Base-by-base conservation (phyloP, 441 rosid genomes). In the Corymbia calophylla region DNA sequence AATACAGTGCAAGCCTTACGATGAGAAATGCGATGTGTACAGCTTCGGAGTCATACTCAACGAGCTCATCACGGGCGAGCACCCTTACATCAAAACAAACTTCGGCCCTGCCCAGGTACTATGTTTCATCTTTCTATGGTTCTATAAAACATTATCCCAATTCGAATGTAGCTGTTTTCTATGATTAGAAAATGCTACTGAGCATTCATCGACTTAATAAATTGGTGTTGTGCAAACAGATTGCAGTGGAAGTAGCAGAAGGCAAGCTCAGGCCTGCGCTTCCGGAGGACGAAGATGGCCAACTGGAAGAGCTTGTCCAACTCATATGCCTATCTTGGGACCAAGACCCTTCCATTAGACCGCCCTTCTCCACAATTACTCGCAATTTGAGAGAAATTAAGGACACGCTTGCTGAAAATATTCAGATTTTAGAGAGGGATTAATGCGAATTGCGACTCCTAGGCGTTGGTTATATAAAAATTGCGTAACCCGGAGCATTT, bases 21-120 rank as follows among this genome's bases (percentile, higher is more conserved):
- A 94, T 17, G 95, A 95, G 91, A 95, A 94, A 90, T 93, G 94
- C n/a, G 97, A 95, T 19, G 95, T 94, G 0, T 95, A 92, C 85
- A 95, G 96, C 87, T 95, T 94, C 11, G 95, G 92, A 2, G 77
- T 93, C 62, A 91, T 95, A 47, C 91, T 95, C 48, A 93, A 95
- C 31, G 95, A 95, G 89, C 93, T 95, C 44, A 55, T 93, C 11
- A 93, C 95, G 0, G 96, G 95, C 10, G 16, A 92, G 73, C 89
- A 93, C 89, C 97, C 96, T 1, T 95, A 92, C 64, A 89, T 92
- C 8, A 93, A 94, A 64, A 92, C 93, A 14, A 88, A 93, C n/a
- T 92, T 66, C 5, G 92, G 94, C 85, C 95, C 96, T 0, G 88
- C 91, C 85, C 92, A 82, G 95, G 97, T 95, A 91, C n/a, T 29